phyloP scores from a whole-genome alignment of 2,329 filamentous ascomycete genomes.

The Leptographium wingfieldii region DNA sequence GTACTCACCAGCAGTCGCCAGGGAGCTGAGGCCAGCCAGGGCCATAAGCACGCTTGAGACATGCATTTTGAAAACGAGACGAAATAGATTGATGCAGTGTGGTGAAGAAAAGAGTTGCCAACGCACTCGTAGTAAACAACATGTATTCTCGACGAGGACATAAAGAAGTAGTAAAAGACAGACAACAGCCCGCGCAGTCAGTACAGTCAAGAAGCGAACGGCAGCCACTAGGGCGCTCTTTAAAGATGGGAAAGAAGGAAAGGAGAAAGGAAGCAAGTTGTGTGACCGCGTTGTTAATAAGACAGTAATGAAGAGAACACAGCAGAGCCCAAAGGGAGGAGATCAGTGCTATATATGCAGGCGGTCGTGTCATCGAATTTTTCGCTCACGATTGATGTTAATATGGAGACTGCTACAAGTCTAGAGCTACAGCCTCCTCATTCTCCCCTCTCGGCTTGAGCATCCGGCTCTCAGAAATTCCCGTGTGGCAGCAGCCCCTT shows the following conservation, averaged over 20 bases:
- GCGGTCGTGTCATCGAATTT: background rate
- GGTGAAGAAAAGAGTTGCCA: background rate
- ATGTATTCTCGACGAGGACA: background rate
- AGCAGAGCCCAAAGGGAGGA: constrained; percentile 5
- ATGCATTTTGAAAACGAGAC: constrained; percentile 13
- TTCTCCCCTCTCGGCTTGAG: background rate
- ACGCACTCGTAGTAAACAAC: background rate
- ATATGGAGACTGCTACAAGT: background rate
- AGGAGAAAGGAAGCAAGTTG: background rate
- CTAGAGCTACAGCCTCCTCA: background rate
- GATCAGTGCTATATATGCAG: constrained; percentile 3
- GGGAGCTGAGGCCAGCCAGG: constrained; percentile 17
- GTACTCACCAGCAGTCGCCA: constrained; percentile 18
- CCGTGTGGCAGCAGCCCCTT: background rate
- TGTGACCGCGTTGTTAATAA: background rate
- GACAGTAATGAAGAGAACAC: constrained; percentile 2
- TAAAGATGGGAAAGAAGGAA: background rate
- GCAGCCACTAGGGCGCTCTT: constrained; percentile 15
- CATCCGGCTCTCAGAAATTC: background rate
- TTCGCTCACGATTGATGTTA: background rate
- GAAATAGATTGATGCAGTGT: background rate
- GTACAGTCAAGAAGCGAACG: background rate
- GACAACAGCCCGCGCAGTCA: background rate
- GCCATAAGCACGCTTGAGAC: constrained; percentile 16
- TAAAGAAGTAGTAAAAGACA: constrained; percentile 10